Evolutionary conservation across 1,284 basidiomycete species (phyloP).

Genomic region (Apiotrichum montevideense): DNA sequence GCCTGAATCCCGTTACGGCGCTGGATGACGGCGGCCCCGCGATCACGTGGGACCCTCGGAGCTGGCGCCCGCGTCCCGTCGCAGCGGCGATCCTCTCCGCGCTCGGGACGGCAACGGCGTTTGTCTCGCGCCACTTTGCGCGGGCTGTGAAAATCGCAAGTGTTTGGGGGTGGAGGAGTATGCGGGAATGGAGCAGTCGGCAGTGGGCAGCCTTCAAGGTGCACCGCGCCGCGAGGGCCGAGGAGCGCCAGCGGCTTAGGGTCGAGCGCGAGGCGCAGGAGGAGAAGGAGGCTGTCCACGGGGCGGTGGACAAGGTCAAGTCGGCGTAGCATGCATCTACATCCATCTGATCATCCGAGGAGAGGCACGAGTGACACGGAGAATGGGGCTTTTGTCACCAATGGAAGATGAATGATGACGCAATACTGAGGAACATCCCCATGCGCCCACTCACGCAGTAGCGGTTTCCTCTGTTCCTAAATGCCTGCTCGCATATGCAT

Average conservation of each 20-base stretch:
- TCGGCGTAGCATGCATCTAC: too few species aligned
- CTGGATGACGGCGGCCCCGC: constrained; percentile 13
- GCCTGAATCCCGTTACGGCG: neutral
- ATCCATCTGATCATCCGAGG: too few species aligned
- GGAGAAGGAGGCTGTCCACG: neutral
- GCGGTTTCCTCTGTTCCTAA: too few species aligned
- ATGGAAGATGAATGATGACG: too few species aligned
- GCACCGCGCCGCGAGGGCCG: neutral
- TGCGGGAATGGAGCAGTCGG: neutral
- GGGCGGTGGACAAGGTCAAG: too few species aligned
- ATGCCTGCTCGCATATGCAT: too few species aligned
- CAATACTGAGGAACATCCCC: too few species aligned
- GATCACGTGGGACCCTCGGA: constrained; percentile 20
- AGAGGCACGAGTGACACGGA: too few species aligned
- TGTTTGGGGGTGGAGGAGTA: neutral
- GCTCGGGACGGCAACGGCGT: neutral
- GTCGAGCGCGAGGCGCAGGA: neutral
- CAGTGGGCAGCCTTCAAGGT: neutral
- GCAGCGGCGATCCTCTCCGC: neutral
- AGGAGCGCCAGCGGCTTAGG: neutral
- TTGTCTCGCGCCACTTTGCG: neutral
- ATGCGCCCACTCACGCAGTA: too few species aligned
- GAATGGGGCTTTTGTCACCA: too few species aligned
- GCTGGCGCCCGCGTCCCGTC: constrained; percentile 17
- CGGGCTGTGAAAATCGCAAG: neutral